Percentiles rank a stretch among this genome's conserved stretches.
Conservation (phyloP, 2,329 filamentous ascomycete genomes). For the Pseudophaeomoniella oleicola region DNA sequence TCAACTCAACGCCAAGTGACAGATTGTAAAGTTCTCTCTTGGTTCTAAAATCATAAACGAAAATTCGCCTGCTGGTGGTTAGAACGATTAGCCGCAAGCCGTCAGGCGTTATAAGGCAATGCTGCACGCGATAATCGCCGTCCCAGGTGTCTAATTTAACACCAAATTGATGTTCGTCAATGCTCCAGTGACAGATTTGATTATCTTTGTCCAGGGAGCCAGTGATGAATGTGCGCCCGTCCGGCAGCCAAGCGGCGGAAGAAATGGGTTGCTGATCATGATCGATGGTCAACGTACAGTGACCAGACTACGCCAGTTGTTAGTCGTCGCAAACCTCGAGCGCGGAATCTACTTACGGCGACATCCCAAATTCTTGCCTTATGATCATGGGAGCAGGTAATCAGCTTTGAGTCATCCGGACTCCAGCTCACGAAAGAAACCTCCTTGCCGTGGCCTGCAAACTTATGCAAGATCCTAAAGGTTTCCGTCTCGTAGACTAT, state of each 20-base stretch:
- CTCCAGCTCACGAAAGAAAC: conserved; percentile 82
- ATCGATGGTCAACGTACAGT: conserved; percentile 47
- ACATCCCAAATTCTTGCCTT: conserved; percentile 63
- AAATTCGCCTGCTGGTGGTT: conserved; percentile 53
- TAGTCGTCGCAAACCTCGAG: no score
- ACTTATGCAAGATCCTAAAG: conserved; percentile 48
- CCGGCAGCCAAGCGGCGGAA: conserved; percentile 74
- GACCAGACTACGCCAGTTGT: conserved; percentile 40
- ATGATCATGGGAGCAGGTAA: conserved; percentile 67
- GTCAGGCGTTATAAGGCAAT: conserved; percentile 69
- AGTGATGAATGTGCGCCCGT: conserved; percentile 64
- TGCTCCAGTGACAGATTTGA: conserved; percentile 57
- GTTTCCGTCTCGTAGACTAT: conserved; percentile 67
- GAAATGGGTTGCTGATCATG: conserved; percentile 75
- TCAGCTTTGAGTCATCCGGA: conserved; percentile 72
- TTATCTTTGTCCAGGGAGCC: conserved; percentile 56
- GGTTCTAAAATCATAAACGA: conserved; percentile 69
- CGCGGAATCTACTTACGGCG: conserved; percentile 35
- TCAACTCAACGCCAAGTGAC: conserved; percentile 53
- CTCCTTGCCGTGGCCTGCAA: conserved; percentile 53
- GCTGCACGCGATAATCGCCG: conserved; percentile 61
- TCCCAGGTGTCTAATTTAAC: conserved; percentile 29
- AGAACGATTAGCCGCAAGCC: conserved; percentile 68
- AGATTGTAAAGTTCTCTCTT: conserved; percentile 63
- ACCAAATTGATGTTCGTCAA: conserved; percentile 16